Conservation (phyloP, 257 asterid species). For the Rauvolfia tetraphylla region DNA sequence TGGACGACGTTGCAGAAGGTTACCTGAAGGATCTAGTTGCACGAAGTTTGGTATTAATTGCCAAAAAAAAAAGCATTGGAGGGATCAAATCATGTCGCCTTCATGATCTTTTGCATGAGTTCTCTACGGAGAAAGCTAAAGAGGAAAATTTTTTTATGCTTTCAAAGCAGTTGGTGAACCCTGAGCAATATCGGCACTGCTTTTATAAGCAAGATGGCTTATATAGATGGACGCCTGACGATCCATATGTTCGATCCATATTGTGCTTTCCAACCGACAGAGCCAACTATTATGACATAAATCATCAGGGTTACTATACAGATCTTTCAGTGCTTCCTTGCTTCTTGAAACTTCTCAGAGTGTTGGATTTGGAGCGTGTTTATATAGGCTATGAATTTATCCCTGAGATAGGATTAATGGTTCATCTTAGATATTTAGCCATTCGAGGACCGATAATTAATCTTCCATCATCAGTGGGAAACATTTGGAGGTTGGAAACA, state of each 20-base stretch:
- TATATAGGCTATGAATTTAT: neutral
- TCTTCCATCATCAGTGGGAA: neutral
- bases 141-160: too few species aligned
- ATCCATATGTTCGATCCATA: neutral
- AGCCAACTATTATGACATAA: too few species aligned
- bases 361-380: neutral
- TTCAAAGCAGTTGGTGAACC: too few species aligned
- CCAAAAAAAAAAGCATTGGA: too few species aligned
- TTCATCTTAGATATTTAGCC: conserved; percentile 2
- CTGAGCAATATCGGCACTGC: too few species aligned
- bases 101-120: too few species aligned
- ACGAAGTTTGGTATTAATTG: too few species aligned
- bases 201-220: too few species aligned
- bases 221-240: neutral
- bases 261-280: neutral
- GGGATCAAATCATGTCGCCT: too few species aligned
- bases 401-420: neutral
- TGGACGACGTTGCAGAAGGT: conserved; percentile 8
- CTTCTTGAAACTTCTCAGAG: neutral
- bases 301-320: too few species aligned
- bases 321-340: neutral
- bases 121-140: too few species aligned
- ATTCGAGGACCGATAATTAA: neutral
- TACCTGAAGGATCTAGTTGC: conserved; percentile 10
- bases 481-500: neutral